These are phyloP conservation scores for Colletotrichum echinochloae DNA, from an alignment of 2,329 filamentous ascomycete species.

Conservation along the genomic window DNA sequence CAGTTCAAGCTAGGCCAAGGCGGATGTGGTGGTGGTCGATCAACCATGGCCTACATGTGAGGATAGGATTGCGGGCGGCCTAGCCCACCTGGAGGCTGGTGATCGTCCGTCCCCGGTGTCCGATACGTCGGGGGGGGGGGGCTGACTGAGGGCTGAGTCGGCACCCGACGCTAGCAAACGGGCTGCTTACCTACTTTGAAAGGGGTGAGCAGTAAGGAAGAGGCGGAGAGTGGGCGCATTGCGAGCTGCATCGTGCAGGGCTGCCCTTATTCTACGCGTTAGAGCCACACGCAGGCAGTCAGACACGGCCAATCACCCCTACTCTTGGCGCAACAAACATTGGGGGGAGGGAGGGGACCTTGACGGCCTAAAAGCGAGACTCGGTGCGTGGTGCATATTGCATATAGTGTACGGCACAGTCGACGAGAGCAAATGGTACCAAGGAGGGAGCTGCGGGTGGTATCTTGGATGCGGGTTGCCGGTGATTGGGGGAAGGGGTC, in stretches of 20 bases:
- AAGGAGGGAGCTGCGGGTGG: neutral
- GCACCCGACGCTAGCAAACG: neutral
- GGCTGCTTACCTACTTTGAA: slow-evolving; percentile 10
- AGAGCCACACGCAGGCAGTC: too few relatives aligned
- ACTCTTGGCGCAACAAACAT: too few relatives aligned
- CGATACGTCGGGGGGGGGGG: neutral
- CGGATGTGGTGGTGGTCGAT: neutral
- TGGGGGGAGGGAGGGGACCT: too few relatives aligned
- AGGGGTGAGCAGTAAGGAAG: slow-evolving; percentile 23
- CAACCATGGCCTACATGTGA: slow-evolving; percentile 4
- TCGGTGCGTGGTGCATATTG: slow-evolving; percentile 14
- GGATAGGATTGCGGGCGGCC: neutral
- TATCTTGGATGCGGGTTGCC: slow-evolving; percentile 8
- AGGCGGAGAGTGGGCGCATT: neutral
- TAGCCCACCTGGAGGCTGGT: slow-evolving; percentile 10
- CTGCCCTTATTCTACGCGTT: neutral
- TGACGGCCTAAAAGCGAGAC: slow-evolving; percentile 26
- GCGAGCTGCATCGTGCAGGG: neutral
- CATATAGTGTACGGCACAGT: slow-evolving; percentile 29
- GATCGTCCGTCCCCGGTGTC: neutral
- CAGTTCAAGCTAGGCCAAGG: neutral
- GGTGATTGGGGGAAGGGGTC: slow-evolving; percentile 4
- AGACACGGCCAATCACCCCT: too few relatives aligned
- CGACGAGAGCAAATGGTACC: slow-evolving; percentile 5
- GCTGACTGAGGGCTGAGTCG: slow-evolving; percentile 1